Percentiles rank a stretch among this genome's conserved stretches.
Conservation (phyloP, 2,329 filamentous ascomycete genomes). For the Diaporthe humulicola region DNA sequence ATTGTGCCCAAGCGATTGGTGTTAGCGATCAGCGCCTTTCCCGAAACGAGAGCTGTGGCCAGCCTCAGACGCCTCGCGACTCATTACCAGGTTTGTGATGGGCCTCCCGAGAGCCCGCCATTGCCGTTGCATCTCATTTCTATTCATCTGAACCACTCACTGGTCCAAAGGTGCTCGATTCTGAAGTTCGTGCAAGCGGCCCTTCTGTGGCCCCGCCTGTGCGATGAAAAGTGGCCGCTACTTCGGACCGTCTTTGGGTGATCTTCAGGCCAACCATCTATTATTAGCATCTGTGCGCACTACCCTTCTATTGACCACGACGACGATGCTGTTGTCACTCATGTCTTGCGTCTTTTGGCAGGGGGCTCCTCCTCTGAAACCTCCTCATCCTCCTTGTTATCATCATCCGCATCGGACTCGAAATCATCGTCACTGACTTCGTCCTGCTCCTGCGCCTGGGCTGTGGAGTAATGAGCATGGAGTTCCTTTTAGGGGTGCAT, state of each 20-base stretch:
- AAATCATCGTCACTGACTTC: conserved; percentile 78
- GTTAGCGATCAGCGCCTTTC: neutral
- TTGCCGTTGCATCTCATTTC: conserved; percentile 22
- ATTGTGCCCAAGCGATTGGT: conserved; percentile 11
- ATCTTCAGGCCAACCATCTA: conserved; percentile 24
- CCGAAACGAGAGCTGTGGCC: conserved; percentile 21
- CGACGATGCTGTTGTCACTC: conserved; percentile 30
- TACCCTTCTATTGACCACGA: neutral
- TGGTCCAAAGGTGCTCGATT: conserved; percentile 15
- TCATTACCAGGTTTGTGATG: conserved; percentile 21
- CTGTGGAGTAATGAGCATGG: conserved; percentile 59
- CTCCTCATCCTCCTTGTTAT: conserved; percentile 65
- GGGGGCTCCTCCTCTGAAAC: conserved; percentile 53
- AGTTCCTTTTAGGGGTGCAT: neutral
- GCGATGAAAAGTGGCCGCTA: conserved; percentile 2
- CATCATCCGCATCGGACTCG: conserved; percentile 71
- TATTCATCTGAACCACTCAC: conserved; percentile 31
- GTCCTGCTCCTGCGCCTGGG: conserved; percentile 78
- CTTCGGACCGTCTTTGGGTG: conserved; percentile 27
- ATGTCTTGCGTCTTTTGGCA: conserved; percentile 58
- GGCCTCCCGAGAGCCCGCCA: conserved; percentile 10
- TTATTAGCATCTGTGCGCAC: conserved; percentile 33
- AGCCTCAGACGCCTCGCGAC: conserved; percentile 31
- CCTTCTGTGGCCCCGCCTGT: neutral
- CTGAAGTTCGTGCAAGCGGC: conserved; percentile 1